Conservation (phyloP, 257 asterid species). For the Scutellaria minor region DNA sequence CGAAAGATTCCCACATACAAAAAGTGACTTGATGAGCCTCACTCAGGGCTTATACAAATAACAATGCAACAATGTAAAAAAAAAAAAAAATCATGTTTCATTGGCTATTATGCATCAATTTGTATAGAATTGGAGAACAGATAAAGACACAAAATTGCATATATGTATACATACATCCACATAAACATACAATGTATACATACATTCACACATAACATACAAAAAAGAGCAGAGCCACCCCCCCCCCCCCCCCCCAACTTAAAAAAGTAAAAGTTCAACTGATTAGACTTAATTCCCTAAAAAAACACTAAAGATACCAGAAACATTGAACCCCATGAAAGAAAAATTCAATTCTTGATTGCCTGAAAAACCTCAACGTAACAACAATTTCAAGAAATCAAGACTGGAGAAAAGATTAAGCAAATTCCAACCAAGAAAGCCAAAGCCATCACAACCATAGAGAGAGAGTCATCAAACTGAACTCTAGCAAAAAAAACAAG, state of each 20-base stretch:
- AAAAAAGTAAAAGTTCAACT: neutral
- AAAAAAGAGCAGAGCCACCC: neutral
- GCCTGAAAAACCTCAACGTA: conserved; percentile 11
- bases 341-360: conserved; percentile 12
- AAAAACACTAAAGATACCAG: neutral
- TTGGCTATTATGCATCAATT: too few relatives aligned
- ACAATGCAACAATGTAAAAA: neutral
- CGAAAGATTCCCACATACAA: too few relatives aligned
- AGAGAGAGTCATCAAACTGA: neutral
- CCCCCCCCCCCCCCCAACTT: neutral
- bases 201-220: neutral
- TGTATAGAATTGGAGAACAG: neutral
- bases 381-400: conserved; percentile 6
- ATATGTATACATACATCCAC: neutral
- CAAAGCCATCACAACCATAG: neutral
- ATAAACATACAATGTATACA: too few relatives aligned
- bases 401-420: neutral
- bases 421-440: neutral
- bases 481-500: neutral
- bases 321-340: neutral
- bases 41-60: neutral
- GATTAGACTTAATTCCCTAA: conserved; percentile 9
- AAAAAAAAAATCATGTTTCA: neutral
- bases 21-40: neutral
- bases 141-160: neutral